These are phyloP conservation scores for Penstemon newberryi DNA, from an alignment of 257 asterid genomes.

Conservation along the genomic window DNA sequence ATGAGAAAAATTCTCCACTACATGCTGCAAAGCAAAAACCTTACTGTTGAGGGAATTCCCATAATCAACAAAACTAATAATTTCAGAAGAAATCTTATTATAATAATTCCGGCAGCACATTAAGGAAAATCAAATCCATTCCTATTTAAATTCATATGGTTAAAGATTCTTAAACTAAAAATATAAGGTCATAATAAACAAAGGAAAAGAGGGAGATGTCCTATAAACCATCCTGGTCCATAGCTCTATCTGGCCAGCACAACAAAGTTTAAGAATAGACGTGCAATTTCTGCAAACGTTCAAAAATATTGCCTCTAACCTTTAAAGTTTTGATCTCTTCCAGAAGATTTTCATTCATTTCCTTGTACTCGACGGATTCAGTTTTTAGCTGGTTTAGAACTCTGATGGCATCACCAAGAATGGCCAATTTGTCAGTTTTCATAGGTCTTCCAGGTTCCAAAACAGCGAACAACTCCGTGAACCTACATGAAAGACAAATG, in stretches of 20 bases:
- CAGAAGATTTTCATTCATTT: conserved; percentile 55
- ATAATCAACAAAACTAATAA: background rate
- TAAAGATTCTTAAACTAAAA: background rate
- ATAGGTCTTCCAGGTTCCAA: conserved; percentile 75
- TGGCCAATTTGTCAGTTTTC: conserved; percentile 69
- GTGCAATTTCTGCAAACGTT: background rate
- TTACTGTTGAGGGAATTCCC: background rate
- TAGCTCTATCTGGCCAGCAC: background rate
- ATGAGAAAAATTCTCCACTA: background rate
- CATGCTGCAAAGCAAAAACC: background rate
- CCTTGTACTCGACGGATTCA: conserved; percentile 55
- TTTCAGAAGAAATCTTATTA: no score
- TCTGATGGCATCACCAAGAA: conserved; percentile 73
- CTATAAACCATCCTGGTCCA: background rate
- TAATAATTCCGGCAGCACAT: background rate
- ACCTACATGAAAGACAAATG: conserved; percentile 44
- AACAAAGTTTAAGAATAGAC: background rate
- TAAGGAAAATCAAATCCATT: background rate
- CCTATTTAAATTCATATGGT: background rate
- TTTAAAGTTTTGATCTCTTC: conserved; percentile 74
- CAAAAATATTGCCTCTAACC: conserved; percentile 41
- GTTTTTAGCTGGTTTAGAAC: conserved; percentile 54
- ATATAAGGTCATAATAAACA: background rate
- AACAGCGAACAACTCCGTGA: conserved; percentile 57
- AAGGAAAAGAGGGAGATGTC: background rate